A percentile compares a stretch with the other conserved stretches of the same genome.
Evolutionary conservation across 2,329 filamentous ascomycete genomes (phyloP).

Genomic region (Dactylonectria estremocensis): DNA sequence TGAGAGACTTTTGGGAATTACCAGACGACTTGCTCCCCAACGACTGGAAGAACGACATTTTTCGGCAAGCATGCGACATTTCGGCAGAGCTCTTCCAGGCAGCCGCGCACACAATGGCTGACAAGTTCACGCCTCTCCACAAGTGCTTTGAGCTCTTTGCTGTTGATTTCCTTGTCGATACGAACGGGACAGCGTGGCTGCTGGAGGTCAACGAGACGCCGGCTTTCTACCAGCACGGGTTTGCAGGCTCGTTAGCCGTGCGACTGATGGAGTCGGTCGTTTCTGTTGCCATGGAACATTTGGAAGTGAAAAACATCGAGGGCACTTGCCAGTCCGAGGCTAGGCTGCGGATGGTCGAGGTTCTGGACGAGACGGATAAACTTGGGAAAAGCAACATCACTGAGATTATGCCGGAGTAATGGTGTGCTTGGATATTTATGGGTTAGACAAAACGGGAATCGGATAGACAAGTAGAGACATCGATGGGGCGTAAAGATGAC

Average conservation of each 20-base stretch:
- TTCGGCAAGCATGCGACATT: slow-evolving; percentile 54
- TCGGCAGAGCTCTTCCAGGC: slow-evolving; percentile 54
- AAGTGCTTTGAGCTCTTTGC: slow-evolving; percentile 58
- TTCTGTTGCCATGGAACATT: slow-evolving; percentile 53
- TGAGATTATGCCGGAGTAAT: slow-evolving; percentile 37
- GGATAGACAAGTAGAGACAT: background rate
- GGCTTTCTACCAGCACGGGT: slow-evolving; percentile 54
- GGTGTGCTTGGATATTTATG: slow-evolving; percentile 49
- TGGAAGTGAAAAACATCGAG: slow-evolving; percentile 36
- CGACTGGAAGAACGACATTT: slow-evolving; percentile 53
- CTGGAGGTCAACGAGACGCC: slow-evolving; percentile 58
- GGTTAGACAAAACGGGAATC: background rate
- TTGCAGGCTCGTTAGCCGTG: slow-evolving; percentile 52
- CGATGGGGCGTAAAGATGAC: background rate
- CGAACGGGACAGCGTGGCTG: slow-evolving; percentile 51
- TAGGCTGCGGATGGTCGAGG: slow-evolving; percentile 35
- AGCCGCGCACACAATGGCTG: slow-evolving; percentile 56
- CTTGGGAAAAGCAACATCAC: slow-evolving; percentile 45
- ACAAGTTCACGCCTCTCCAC: slow-evolving; percentile 56
- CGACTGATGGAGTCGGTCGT: slow-evolving; percentile 56
- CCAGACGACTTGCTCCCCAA: slow-evolving; percentile 49
- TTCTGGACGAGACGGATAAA: slow-evolving; percentile 38
- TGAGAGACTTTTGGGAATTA: slow-evolving; percentile 54
- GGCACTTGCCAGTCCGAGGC: background rate
- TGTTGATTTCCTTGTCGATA: slow-evolving; percentile 55